These are phyloP conservation scores for Chytridium lagenaria DNA, from an alignment of 371 early-diverging fungal species.

Conservation along the genomic window DNA sequence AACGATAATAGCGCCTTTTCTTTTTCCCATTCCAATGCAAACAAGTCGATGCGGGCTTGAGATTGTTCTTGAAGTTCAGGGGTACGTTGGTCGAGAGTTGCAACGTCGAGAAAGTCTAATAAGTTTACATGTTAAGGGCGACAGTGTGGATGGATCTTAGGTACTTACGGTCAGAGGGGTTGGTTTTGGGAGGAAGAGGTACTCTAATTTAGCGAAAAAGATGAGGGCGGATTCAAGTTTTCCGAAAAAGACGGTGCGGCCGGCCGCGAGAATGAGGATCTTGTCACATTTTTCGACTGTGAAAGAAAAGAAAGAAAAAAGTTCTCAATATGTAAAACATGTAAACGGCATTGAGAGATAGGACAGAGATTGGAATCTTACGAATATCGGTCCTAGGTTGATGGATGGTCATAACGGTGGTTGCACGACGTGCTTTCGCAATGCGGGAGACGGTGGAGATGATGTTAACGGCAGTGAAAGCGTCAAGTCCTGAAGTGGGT, in stretches of 20 bases:
- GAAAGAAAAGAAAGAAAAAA: too few species aligned
- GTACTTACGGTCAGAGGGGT: constrained; percentile 67
- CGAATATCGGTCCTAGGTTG: constrained; percentile 91
- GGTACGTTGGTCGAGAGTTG: constrained; percentile 47
- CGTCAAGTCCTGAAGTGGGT: constrained; percentile 81
- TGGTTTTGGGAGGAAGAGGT: constrained; percentile 65
- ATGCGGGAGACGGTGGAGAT: constrained; percentile 59
- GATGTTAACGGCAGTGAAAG: constrained; percentile 79
- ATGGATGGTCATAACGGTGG: constrained; percentile 86
- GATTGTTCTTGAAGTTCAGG: constrained; percentile 35
- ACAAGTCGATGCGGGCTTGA: constrained; percentile 38
- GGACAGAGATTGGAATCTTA: constrained; percentile 20
- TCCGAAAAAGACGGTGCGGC: constrained; percentile 53
- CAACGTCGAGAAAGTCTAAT: constrained; percentile 49
- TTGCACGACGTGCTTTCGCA: constrained; percentile 45
- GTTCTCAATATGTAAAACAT: too few species aligned
- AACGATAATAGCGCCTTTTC: background rate
- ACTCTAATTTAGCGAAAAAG: constrained; percentile 52
- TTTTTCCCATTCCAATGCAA: constrained; percentile 14
- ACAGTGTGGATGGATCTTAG: background rate
- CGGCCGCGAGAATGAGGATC: constrained; percentile 68
- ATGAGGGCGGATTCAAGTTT: constrained; percentile 47
- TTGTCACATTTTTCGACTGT: constrained; percentile 85
- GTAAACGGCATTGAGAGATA: too few species aligned
- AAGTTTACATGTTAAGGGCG: background rate